These are phyloP conservation scores for Cryptomeria japonica DNA, from an alignment of 75 land plant genomes.

Conservation along the genomic window DNA sequence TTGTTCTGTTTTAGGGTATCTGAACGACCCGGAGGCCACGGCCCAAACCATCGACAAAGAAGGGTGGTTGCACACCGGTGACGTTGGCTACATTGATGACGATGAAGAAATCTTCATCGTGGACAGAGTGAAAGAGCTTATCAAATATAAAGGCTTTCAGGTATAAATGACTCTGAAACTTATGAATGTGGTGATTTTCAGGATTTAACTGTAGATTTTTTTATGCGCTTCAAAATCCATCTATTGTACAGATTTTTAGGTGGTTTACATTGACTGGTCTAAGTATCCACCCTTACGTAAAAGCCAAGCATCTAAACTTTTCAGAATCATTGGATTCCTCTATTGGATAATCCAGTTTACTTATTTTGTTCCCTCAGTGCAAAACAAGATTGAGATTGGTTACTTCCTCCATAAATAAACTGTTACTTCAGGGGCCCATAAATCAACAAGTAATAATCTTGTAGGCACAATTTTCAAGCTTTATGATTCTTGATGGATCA, in stretches of 20 bases:
- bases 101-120: conserved; percentile 93
- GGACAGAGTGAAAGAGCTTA: conserved; percentile 88
- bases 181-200: neutral
- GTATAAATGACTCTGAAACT: conserved; percentile 18
- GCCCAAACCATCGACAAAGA: conserved; percentile 74
- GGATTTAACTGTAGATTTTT: too few species aligned
- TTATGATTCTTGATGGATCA: too few species aligned
- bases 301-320: neutral
- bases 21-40: conserved; percentile 81
- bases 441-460: neutral
- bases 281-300: neutral
- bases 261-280: neutral
- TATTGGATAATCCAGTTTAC: too few species aligned
- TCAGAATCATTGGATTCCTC: too few species aligned
- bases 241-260: too few species aligned
- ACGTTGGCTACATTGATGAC: conserved; percentile 85
- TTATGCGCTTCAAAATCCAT: too few species aligned
- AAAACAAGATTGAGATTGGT: neutral
- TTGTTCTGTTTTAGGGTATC: conserved; percentile 49
- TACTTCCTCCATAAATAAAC: neutral
- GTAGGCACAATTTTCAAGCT: too few species aligned
- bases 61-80: conserved; percentile 95
- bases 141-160: conserved; percentile 94
- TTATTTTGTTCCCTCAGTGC: neutral
- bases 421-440: neutral